Percentiles rank a stretch among this genome's conserved stretches.
These are phyloP conservation scores for Starmerella khaoyaiensis DNA, from an alignment of 805 yeast species.

Conservation along the genomic window DNA sequence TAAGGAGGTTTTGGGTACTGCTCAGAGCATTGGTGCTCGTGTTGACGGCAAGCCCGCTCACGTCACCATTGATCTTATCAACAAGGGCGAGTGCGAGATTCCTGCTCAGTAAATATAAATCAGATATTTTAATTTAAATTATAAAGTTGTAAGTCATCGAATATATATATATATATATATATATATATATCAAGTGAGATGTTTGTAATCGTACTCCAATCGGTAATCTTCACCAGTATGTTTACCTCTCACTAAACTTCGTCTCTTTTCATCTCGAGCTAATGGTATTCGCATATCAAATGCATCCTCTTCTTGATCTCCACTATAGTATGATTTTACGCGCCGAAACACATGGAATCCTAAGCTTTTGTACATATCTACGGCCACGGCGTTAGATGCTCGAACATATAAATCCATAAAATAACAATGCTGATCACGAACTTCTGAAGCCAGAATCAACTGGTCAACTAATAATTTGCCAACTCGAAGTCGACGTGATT, in stretches of 20 bases:
- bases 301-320: constrained; percentile 61
- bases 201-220: constrained; percentile 21
- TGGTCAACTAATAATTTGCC: constrained; percentile 69
- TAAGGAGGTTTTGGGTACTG: constrained; percentile 98
- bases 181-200: constrained; percentile 7
- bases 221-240: constrained; percentile 23
- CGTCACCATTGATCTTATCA: constrained; percentile 94
- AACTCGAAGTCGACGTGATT: constrained; percentile 70
- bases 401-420: constrained; percentile 88
- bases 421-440: constrained; percentile 65
- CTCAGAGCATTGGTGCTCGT: constrained; percentile 99
- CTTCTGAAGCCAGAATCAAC: constrained; percentile 58
- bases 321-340: constrained; percentile 78
- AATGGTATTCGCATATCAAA: constrained; percentile 39
- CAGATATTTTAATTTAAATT: not conserved
- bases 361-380: constrained; percentile 67
- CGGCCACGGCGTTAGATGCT: constrained; percentile 69
- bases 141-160: not conserved
- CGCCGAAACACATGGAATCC: constrained; percentile 79
- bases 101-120: constrained; percentile 26
- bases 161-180: not conserved
- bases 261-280: constrained; percentile 25
- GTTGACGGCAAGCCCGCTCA: constrained; percentile 99
- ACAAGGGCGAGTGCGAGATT: constrained; percentile 90
- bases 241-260: constrained; percentile 21